phyloP scores from a whole-genome alignment of 768 basidiomycete genomes.

The Rhodosporidiobolus odoratus region DNA sequence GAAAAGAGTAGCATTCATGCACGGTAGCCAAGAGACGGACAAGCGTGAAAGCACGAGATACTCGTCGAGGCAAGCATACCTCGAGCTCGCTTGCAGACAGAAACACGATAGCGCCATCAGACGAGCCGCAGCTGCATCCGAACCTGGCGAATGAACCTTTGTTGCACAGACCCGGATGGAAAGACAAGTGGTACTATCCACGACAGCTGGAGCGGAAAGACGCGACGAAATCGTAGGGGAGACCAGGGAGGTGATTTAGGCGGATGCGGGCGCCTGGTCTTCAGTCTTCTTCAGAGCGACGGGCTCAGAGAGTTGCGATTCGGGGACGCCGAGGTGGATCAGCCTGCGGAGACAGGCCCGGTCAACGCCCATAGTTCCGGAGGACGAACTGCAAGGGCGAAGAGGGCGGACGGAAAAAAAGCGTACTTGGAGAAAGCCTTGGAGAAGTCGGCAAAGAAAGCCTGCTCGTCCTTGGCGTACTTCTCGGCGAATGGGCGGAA shows the following conservation, averaged over 20 bases:
- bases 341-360: slow-evolving; percentile 47
- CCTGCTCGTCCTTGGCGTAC: slow-evolving; percentile 75
- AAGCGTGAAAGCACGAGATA: too few species aligned
- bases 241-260: not conserved
- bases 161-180: too few species aligned
- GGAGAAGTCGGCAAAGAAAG: slow-evolving; percentile 89
- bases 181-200: too few species aligned
- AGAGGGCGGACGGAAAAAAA: not conserved
- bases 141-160: too few species aligned
- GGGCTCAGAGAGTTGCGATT: slow-evolving; percentile 59
- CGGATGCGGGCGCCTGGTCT: slow-evolving; percentile 21
- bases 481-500: slow-evolving; percentile 84
- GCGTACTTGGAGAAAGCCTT: slow-evolving; percentile 43
- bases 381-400: not conserved
- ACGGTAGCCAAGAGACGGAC: too few species aligned
- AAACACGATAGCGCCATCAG: too few species aligned
- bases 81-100: too few species aligned
- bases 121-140: too few species aligned
- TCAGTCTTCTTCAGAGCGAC: slow-evolving; percentile 37
- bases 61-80: too few species aligned
- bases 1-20: too few species aligned
- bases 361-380: not conserved
- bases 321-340: slow-evolving; percentile 89
- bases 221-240: too few species aligned
- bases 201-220: too few species aligned